Conservation (phyloP, 257 asterid species). For the Verbena officinalis region DNA sequence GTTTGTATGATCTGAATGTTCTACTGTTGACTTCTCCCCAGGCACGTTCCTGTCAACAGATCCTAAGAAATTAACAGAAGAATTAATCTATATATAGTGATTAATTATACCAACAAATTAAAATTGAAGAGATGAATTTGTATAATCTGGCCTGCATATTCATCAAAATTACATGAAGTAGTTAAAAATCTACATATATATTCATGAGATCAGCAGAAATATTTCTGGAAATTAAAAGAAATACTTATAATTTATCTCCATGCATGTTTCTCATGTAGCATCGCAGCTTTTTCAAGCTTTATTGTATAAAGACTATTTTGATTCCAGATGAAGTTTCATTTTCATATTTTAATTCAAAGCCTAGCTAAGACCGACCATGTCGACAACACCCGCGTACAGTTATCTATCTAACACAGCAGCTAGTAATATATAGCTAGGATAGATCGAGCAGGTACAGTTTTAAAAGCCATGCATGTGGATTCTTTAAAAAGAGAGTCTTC, state of each 20-base stretch:
- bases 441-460: conserved; percentile 6
- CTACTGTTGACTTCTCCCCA: conserved; percentile 32
- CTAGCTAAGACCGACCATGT: conserved; percentile 23
- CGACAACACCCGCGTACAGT: conserved; percentile 21
- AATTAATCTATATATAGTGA: no score
- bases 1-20: conserved; percentile 28
- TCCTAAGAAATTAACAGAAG: conserved; percentile 64
- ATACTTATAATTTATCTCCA: not conserved
- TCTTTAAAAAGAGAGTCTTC: conserved; percentile 7
- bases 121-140: no score
- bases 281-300: no score
- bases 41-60: conserved; percentile 43
- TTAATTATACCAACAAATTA: not conserved
- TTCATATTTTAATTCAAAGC: conserved; percentile 16
- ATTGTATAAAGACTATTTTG: not conserved
- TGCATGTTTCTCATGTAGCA: no score
- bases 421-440: no score
- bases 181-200: no score
- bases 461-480: conserved; percentile 12
- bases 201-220: no score
- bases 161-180: no score
- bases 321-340: not conserved
- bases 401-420: conserved; percentile 21
- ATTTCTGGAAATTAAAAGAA: no score
- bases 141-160: no score